Percentiles rank a stretch among this genome's conserved stretches.
Conservation (phyloP, 1,284 basidiomycete genomes). For the Moesziomyces parantarcticus region DNA sequence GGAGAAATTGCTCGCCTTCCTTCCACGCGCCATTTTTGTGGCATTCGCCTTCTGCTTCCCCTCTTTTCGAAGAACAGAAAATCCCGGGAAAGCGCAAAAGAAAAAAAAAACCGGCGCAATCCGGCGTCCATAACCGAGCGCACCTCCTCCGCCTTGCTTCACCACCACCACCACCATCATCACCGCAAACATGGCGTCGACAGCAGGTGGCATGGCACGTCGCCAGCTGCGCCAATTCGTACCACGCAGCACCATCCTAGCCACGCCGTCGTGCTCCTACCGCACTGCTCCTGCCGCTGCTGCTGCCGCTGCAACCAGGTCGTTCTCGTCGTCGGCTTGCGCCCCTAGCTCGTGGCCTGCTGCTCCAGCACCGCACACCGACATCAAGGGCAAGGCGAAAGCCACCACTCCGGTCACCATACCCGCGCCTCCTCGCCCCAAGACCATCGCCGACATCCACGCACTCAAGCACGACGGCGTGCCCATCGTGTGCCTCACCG, state of each 20-base stretch:
- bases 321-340: constrained; percentile 13
- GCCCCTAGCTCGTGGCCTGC: constrained; percentile 44
- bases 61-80: not conserved
- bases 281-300: constrained; percentile 2
- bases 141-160: not conserved
- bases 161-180: constrained; percentile 3
- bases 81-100: not conserved
- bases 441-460: constrained; percentile 51
- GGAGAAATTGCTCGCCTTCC: too few relatives aligned
- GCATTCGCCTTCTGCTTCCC: too few relatives aligned
- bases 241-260: constrained; percentile 4
- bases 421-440: constrained; percentile 39
- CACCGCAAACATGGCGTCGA: constrained; percentile 27
- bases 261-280: constrained; percentile 25
- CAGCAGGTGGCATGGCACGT: constrained; percentile 21
- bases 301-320: too few relatives aligned
- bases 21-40: too few relatives aligned
- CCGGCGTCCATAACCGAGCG: not conserved
- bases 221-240: constrained; percentile 29
- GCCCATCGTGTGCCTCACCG: constrained; percentile 58
- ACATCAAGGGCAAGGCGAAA: constrained; percentile 24
- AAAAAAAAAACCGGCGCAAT: constrained; percentile 3
- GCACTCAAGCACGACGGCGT: constrained; percentile 19
- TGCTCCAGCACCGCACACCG: constrained; percentile 4
- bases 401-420: constrained; percentile 1